Base-by-base conservation (phyloP, 2,329 filamentous ascomycete species). In the Tolypocladium tropicale region DNA sequence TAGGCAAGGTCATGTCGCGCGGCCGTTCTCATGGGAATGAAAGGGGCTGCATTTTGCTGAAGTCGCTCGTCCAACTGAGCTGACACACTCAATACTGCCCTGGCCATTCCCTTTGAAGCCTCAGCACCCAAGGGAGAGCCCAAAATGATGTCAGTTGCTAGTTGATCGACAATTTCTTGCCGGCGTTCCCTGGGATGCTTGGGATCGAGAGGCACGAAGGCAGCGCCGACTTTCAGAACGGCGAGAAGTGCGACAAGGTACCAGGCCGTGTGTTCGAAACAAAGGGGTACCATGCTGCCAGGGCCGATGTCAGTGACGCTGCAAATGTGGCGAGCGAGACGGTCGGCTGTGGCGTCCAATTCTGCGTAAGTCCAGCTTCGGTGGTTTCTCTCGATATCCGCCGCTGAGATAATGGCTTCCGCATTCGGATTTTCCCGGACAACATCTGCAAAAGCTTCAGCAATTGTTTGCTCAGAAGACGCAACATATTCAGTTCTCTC, bases 161-260 rank as follows among this genome's bases (percentile, higher is more conserved):
- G 16, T 34, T 55, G 54, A 2, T 16, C 25, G 16, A 55, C 14
- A 12, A 55, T 30, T 30, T 52, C 48, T 28, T 51, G 46, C 16
- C n/a, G 32, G 14, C 54, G 54, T 6, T 55, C 54, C 28, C 36
- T 55, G 23, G 54, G 54, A 30, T 55, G 54, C 46, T 21, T 55
- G 10, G 46, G 54, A 36, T 55, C 48, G 14, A 55, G 54, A 16
- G 54, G 54, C 6, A 39, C 48, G 23, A 55, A 55, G 2, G 54
- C 48, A 6, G 33, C 46, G 10, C 54, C 48, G 25, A 48, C 28
- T 28, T 55, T 55, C 21, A 55, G 43, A 11, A 52, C 48, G 16
- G 54, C 54, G 18, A 55, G 33, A 6, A 52, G 30, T 4, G 54
- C 54, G 2, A 55, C 48, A 5, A 52, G 21, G 7, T 51, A 51